Evolutionary conservation across 352 stramenopile species (phyloP), one percentile per base, ranked within the genome.

Genomic region (Phytopythium montanum): DNA sequence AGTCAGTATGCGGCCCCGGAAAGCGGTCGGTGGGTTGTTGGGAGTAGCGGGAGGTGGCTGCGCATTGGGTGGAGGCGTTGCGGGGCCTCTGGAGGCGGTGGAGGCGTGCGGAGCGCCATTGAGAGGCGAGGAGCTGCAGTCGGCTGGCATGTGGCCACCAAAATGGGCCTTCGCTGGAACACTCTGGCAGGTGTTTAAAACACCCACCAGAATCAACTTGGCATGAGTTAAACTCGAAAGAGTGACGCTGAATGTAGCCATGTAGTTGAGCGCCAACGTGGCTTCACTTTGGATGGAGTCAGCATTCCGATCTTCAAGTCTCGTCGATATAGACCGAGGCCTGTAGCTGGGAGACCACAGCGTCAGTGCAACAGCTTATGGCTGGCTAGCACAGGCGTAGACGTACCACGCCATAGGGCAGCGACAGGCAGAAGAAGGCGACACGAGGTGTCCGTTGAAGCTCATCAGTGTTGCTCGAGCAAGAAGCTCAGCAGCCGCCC

Each of bases 1-100:
- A 7, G 87, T 96, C 6, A 97, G 68, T 21, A 95, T 69, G n/a
- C 70, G 65, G 39, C 2, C 39, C 4, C 19, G 1, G 26, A 4
- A 9, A n/a, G 39, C 19, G 6, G 39, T 14, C 3, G 18, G 5
- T 13, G 4, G 34, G 34, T 14, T 18, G 38, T 18, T 44, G 38
- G 13, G 2, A 44, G 8, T 23, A 2, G 38, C 9, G 13, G 14
- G 2, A 44, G 38, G 13, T 1, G 38, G 2, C 16, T 44, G 38
- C 16, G 16, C 38, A 44, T 44, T 7, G 38, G 14, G 19, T 13
- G 38, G 14, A 44, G 38, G 18, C 13, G 38, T 18, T 1, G 19
- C 18, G 38, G 14, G 38, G 13, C 38, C 18, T 3, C 14, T 18
- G 38, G 38, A 13, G 18, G 10, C 38, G 18, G 7, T 18, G 14